Evolutionary conservation across 495 filamentous ascomycete species (phyloP), one percentile per base, ranked within the genome.

Genomic region (Evansstolkia leycettana): DNA sequence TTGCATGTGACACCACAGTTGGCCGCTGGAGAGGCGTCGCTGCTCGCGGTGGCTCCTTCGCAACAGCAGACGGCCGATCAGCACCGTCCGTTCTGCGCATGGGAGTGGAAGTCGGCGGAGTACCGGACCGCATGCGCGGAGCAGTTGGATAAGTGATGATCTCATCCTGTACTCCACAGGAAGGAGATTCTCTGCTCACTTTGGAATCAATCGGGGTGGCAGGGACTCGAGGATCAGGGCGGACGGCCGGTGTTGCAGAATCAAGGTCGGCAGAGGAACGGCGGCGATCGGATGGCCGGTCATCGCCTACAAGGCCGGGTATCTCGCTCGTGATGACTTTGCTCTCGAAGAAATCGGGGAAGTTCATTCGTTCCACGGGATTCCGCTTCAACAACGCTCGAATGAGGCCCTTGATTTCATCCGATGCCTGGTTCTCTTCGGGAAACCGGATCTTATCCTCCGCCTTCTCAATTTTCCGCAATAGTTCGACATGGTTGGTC

Each of bases 401-500:
- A 35, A 96, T 84, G 17, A 94, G 52, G n/a, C 64, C 65, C 54
- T 94, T 94, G 54, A 96, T 74, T 7, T 78, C 77, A 28, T 76
- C 60, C 38, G 77, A 89, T n/a, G 80, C 66, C 26, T 71, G 60
- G 20, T 71, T 71, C 12, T 85, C 83, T 37, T 78, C 75, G 0
- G 83, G 73, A 39, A 96, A 96, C 37, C 62, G 73, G 52, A 96
- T 90, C 36, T 69, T 65, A 46, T 94, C 90, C 26, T 88, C 80
- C 8, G 75, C 72, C 33, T 76, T 78, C 50, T 96, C 88, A 39
- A 98, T 98, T 58, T 76, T 89, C 34, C 84, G 76, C 3, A 96
- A 71, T 4, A 98, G 66, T 42, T 96, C 90, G 14, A 98, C 86
- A 49, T 98, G 90, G 48, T 98, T 98, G 15, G 73, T 71, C 1